Conservation (phyloP, 345 rosid species). For the Camelina hispida region DNA sequence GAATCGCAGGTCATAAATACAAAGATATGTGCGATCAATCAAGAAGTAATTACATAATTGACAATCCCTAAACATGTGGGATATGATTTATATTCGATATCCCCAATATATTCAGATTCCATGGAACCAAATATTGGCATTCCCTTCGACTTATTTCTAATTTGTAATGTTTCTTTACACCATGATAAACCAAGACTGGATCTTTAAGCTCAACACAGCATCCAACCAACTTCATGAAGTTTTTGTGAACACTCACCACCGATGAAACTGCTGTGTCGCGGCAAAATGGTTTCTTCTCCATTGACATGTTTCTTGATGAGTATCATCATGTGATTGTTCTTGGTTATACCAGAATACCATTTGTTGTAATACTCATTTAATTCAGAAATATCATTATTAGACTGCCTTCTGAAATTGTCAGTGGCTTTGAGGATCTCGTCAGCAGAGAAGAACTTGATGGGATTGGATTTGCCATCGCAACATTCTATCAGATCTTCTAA, state of each 20-base stretch:
- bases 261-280: background rate
- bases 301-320: background rate
- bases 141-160: background rate
- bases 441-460: background rate
- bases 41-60: no score
- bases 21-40: no score
- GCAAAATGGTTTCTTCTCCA: background rate
- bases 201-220: background rate
- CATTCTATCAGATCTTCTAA: background rate
- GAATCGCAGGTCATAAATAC: no score
- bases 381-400: background rate
- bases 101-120: no score
- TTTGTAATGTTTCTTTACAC: background rate
- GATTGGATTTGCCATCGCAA: background rate
- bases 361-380: rapidly evolving
- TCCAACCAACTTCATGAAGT: background rate
- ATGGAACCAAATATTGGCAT: no score
- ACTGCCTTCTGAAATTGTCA: background rate
- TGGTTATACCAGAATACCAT: background rate
- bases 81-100: no score
- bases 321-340: background rate
- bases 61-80: no score
- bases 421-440: background rate
- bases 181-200: background rate
- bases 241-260: background rate